Evolutionary conservation across 1,284 basidiomycete genomes (phyloP), one percentile per base, ranked within the genome.

Genomic region (Pseudozyma tsukubaensis): DNA sequence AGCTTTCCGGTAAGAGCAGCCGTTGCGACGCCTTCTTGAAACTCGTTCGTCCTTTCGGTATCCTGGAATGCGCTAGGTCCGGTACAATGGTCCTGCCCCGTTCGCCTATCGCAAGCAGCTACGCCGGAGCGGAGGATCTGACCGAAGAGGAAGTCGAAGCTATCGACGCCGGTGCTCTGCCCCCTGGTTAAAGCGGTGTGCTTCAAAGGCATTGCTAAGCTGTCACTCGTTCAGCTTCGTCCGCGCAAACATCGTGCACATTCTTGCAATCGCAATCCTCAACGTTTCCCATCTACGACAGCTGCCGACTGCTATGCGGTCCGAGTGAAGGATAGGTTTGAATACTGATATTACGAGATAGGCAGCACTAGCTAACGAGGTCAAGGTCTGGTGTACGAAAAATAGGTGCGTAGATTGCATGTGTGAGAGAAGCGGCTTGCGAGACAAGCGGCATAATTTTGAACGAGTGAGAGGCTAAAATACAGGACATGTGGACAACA

Each of bases 21-120:
- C 88, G 96, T 44, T 92, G 98, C 53, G 93, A 99, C 83, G 94
- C 94, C 18, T 98, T 99, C 88, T 87, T 99, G 80, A 91, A 90
- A 77, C 87, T 99, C 49, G 87, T 99, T 76, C 91, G 94, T 84
- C 96, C 96, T 6, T 99, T 96, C 83, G 97, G 97, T 48, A 90
- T 99, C 59, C 88, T 99, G 56, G 96, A 98, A 87, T 92, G 93
- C 49, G 93, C 94, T 19, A 87, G 94, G 55, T 94, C 94, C 45
- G 95, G 80, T 35, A 83, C 83, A 5, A 84, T 84, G 82, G 83
- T 83, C 4, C 70, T 84, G 21, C 82, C 83, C 11, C 77, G 82
- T 19, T 77, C 77, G 32, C 82, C 82, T 18, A 83, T 83, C 52
- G 68, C 78, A 43, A 78, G 75, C 32, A 72, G 75, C 10, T 83